Percentiles rank a stretch among this genome's conserved stretches.
Conservation (phyloP, 306 rosid species). For the Inga oerstediana region DNA sequence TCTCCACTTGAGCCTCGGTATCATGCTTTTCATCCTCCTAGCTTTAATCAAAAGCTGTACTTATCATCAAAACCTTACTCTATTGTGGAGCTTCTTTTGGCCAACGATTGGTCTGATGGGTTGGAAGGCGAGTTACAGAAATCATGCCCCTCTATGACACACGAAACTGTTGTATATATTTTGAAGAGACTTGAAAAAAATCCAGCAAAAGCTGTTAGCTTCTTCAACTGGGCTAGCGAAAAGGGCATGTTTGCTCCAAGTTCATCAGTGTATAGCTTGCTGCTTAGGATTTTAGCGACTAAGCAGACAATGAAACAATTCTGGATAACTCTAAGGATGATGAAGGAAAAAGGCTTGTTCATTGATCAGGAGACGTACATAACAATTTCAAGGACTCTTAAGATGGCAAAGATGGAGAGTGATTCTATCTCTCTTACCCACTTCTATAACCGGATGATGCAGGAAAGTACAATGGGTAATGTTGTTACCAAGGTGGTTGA, state of each 20-base stretch:
- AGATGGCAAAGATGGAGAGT: conserved; percentile 52
- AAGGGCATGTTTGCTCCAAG: conserved; percentile 61
- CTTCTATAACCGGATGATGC: conserved; percentile 55
- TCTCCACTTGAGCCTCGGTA: conserved; percentile 35
- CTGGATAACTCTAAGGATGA: conserved; percentile 60
- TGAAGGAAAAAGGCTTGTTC: conserved; percentile 71
- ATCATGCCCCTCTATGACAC: conserved; percentile 49
- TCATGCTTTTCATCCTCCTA: conserved; percentile 25
- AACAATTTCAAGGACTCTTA: conserved; percentile 44
- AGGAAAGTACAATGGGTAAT: conserved; percentile 56
- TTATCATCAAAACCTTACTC: conserved; percentile 73
- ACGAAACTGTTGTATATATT: conserved; percentile 66
- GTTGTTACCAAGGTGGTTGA: conserved; percentile 57
- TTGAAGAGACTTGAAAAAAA: conserved; percentile 63
- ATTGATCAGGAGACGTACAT: conserved; percentile 59
- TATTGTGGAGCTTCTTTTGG: conserved; percentile 51
- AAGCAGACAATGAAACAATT: conserved; percentile 62
- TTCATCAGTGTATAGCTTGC: conserved; percentile 59
- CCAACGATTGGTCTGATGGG: conserved; percentile 72
- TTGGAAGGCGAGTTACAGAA: conserved; percentile 57
- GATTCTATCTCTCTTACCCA: conserved; percentile 56
- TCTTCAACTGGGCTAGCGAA: conserved; percentile 72
- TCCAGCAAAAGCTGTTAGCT: conserved; percentile 65
- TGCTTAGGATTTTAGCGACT: conserved; percentile 60
- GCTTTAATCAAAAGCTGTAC: conserved; percentile 38